Evolutionary conservation across 2,329 filamentous ascomycete genomes (phyloP), one percentile per base, ranked within the genome.

Genomic region (Sarocladium kiliense): DNA sequence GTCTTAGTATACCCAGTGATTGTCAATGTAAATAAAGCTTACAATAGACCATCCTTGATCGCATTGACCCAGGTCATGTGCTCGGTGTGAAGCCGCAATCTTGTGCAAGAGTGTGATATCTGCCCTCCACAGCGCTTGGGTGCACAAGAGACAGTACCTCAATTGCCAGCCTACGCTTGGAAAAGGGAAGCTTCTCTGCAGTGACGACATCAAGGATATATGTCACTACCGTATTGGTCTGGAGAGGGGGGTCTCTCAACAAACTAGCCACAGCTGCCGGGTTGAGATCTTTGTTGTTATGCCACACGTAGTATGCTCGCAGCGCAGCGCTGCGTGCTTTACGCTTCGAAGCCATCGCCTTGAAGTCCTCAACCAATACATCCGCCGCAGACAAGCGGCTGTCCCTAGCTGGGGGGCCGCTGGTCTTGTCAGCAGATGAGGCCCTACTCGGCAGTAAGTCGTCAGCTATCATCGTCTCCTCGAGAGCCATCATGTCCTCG

Each of bases 271-370:
- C 71, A 1, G 72, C 68, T 0, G 68, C 62, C 0, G 84, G 72
- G 0, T 65, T 60, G 18, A 88, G 70, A 12, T 74, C 69, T 7
- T 75, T 66, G 56, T 83, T 76, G 3, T 69, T 59, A 55, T 84
- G 73, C 87, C 87, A 90, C 19, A 90, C 68, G 59, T 78, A 80
- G 62, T 88, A 89, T 1, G 83, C 76, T 14, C 82, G 77, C 1
- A 88, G 66, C 2, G 69, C 64, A 1, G 74, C 61, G 2, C 64
- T 67, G 19, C 57, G 32, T 0, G 66, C 66, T 7, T 55, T 56
- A 1, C 58, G 62, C 53, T 61, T 68, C 5, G 64, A 63, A 7
- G 63, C 44, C 44, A 47, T n/a, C 3, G 44, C 44, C 59, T 14
- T 71, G 60, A 77, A 78, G 18, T 68, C 58, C 1, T 62, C 53